Percentiles rank a stretch among this genome's conserved stretches.
These are phyloP conservation scores for Emericellopsis cladophorae DNA, from an alignment of 2,329 filamentous ascomycete species.

Conservation along the genomic window DNA sequence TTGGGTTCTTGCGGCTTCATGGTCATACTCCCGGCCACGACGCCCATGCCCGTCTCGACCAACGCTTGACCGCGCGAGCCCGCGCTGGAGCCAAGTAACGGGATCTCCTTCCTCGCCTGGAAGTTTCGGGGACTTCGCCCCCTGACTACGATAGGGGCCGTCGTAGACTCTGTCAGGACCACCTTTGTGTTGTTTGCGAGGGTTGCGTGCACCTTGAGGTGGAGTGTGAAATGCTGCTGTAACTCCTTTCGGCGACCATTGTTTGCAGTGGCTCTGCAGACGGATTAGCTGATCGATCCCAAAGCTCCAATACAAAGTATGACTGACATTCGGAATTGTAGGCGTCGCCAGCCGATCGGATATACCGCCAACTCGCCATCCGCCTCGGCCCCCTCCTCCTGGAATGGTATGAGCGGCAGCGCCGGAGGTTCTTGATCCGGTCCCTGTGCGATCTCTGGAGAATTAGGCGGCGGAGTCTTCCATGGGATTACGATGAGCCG, in stretches of 20 bases:
- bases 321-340: constrained; percentile 75
- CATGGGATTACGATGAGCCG: constrained; percentile 95
- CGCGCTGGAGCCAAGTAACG: constrained; percentile 65
- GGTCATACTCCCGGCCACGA: constrained; percentile 42
- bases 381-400: constrained; percentile 42
- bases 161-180: constrained; percentile 71
- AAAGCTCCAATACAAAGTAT: constrained; percentile 4
- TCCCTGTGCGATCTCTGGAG: constrained; percentile 49
- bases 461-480: constrained; percentile 84
- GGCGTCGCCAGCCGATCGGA: constrained; percentile 83
- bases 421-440: constrained; percentile 77
- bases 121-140: constrained; percentile 92
- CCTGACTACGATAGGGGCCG: constrained; percentile 84
- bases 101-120: constrained; percentile 85
- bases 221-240: constrained; percentile 89
- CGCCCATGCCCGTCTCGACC: constrained; percentile 48
- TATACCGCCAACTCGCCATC: constrained; percentile 82
- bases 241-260: constrained; percentile 90
- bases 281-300: constrained; percentile 6
- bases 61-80: constrained; percentile 66
- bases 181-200: constrained; percentile 74
- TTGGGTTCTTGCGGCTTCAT: constrained; percentile 43
- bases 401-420: constrained; percentile 59
- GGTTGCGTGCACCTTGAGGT: constrained; percentile 75
- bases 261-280: constrained; percentile 71